Base-by-base conservation (phyloP, 2,329 filamentous ascomycete species). In the Calycina marina region DNA sequence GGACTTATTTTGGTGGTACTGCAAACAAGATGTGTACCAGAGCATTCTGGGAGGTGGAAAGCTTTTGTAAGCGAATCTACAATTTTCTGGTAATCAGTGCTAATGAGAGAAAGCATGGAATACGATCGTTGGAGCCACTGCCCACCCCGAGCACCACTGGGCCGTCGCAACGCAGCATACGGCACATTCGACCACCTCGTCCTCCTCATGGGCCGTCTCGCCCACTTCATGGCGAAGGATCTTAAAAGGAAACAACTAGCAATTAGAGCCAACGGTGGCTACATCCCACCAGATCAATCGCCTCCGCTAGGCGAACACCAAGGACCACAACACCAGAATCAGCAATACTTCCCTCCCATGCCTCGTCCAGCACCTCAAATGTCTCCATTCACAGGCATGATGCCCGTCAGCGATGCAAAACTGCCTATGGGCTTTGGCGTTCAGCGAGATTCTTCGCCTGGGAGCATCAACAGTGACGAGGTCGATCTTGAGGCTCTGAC, bases 1-100 rank as follows among this genome's bases (percentile, higher is more conserved):
- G 41, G 90, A 96, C 56, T 58, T 96, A 4, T 92, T 80, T 51
- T 98, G 88, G 86, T 94, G 85, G 81, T 94, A 86, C 52, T 77
- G 72, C 46, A 93, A 93, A 55, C 90, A 94, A 62, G 90, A 96
- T 53, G 73, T 81, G 6, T 92, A 88, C 45, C 88, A 94, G 53
- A 85, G 82, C 51, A 72, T 94, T 39, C 61, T 96, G 14, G 90
- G 86, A 43, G 88, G 84, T 6, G 86, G 88, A 25, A 69, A 69
- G 40, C 62, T 92, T 28, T 77, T 94, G 84, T 93, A 62, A 67
- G 84, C 67, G 9, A 26, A 14, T n/a, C 6, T 12, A 9, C 4
- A 28, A 24, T 30, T 10, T 17, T n/a, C 12, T 17, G 10, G 6
- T 1, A 1, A 14, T 25, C 14, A 9, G 22, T 31, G 22, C 40